Base-by-base conservation (phyloP, 495 filamentous ascomycete species). In the Letharia lupina region DNA sequence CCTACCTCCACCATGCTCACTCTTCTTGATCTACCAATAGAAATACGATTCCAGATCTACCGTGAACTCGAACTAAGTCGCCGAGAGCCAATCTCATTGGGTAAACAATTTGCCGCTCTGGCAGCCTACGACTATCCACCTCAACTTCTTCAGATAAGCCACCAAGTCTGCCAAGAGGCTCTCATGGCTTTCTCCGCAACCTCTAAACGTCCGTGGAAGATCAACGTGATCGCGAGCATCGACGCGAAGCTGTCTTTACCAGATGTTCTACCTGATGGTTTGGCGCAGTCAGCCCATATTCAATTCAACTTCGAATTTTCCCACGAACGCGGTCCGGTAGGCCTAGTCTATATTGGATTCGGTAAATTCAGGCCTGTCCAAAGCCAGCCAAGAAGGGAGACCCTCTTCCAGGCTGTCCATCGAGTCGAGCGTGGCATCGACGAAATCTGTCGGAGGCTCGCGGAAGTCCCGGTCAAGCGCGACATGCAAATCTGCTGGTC, bases 31-130 rank as follows among this genome's bases (percentile, higher is more conserved):
- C 45, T 66, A 42, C 59, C 59, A 20, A 9, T 50, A 31, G 58
- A 44, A 44, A 40, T 62, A 23, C 64, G 64, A 33, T 57, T 61
- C 31, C 56, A 28, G 28, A 50, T 48, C 40, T 33, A 37, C 37
- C 4, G 8, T 37, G 41, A 48, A 31, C 42, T 60, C 28, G 15
- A 37, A 42, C n/a, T 54, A 31, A 28, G 9, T 47, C 12, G 13
- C 18, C 18, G 8, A 37, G 10, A 52, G n/a, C 23, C 42, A 35
- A 54, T 54, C 3, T 35, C 20, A 54, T n/a, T 37, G 31, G 16
- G 28, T 23, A 33, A 8, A 20, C 16, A 59, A 11, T n/a, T 59
- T 11, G 52, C 40, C 20, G 63, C 41, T 37, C 6, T 23, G 37
- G 28, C 31, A 33, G 28, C 63, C 9, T 47, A 45, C 18, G 16